Conservation (phyloP, 2,329 filamentous ascomycete species). For the Colletotrichum sp. region DNA sequence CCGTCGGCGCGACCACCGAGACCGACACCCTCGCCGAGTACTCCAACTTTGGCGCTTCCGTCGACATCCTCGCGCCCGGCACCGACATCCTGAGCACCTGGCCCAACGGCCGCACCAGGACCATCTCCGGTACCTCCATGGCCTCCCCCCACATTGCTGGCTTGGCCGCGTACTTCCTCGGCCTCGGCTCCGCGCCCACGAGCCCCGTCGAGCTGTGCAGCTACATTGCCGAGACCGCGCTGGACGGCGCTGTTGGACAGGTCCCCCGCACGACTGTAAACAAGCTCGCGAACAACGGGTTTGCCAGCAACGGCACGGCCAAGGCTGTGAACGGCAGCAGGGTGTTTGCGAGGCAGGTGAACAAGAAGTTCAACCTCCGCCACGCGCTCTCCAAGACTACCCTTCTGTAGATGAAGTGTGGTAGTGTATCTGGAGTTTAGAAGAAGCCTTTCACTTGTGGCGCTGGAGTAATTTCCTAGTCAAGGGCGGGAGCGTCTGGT, state of each 20-base stretch:
- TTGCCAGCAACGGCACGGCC: slow-evolving; percentile 10
- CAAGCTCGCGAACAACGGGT: slow-evolving; percentile 38
- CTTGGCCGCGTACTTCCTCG: slow-evolving; percentile 38
- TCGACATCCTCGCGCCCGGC: slow-evolving; percentile 60
- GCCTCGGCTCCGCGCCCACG: slow-evolving; percentile 45
- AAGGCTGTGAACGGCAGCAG: background rate
- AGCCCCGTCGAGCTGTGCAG: slow-evolving; percentile 37
- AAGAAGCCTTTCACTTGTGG: background rate
- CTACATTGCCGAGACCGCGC: slow-evolving; percentile 45
- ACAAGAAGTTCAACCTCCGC: slow-evolving; percentile 1
- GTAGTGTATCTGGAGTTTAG: background rate
- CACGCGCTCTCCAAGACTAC: background rate
- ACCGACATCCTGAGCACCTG: slow-evolving; percentile 52
- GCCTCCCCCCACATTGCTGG: slow-evolving; percentile 24
- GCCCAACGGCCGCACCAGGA: slow-evolving; percentile 36
- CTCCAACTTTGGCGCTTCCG: slow-evolving; percentile 56
- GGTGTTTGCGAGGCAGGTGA: background rate
- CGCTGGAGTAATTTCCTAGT: background rate
- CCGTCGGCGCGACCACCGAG: slow-evolving; percentile 53
- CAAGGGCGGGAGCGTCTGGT: background rate
- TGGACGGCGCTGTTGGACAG: slow-evolving; percentile 40
- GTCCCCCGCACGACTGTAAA: slow-evolving; percentile 39
- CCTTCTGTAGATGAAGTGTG: background rate
- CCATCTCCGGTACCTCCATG: slow-evolving; percentile 25
- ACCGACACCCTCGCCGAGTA: slow-evolving; percentile 47